Conservation (phyloP, 371 early-diverging fungal species). For the Rhizopus stolonifer region DNA sequence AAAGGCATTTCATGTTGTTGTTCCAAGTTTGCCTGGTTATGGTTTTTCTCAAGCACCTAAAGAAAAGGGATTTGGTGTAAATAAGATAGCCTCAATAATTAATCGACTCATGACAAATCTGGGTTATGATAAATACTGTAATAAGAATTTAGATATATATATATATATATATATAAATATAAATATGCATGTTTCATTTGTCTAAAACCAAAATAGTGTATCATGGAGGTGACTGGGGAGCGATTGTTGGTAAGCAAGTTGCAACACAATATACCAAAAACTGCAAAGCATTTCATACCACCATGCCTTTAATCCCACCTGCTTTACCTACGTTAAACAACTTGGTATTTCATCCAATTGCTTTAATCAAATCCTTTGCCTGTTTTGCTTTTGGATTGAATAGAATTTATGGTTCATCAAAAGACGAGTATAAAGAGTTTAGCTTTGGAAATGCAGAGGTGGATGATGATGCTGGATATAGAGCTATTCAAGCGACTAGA, state of each 20-base stretch:
- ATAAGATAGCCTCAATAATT: constrained; percentile 41
- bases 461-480: constrained; percentile 43
- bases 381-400: constrained; percentile 22
- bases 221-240: constrained; percentile 61
- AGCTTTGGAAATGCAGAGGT: constrained; percentile 24
- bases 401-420: constrained; percentile 17
- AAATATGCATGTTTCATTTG: too few species aligned
- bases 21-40: constrained; percentile 62
- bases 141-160: not conserved
- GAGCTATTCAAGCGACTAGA: constrained; percentile 49
- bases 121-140: constrained; percentile 53
- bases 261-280: constrained; percentile 34
- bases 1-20: constrained; percentile 58
- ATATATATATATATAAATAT: too few species aligned
- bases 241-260: constrained; percentile 42
- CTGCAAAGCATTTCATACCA: constrained; percentile 50
- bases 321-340: constrained; percentile 27
- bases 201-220: constrained; percentile 21
- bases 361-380: constrained; percentile 13
- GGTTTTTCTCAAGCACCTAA: constrained; percentile 59
- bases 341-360: constrained; percentile 19
- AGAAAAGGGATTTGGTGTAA: constrained; percentile 36
- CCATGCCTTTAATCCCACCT: constrained; percentile 38
- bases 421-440: constrained; percentile 11
- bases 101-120: constrained; percentile 53